These are phyloP conservation scores for Amborella trichopoda DNA, from an alignment of 164 flowering plant species.

Conservation along the genomic window DNA sequence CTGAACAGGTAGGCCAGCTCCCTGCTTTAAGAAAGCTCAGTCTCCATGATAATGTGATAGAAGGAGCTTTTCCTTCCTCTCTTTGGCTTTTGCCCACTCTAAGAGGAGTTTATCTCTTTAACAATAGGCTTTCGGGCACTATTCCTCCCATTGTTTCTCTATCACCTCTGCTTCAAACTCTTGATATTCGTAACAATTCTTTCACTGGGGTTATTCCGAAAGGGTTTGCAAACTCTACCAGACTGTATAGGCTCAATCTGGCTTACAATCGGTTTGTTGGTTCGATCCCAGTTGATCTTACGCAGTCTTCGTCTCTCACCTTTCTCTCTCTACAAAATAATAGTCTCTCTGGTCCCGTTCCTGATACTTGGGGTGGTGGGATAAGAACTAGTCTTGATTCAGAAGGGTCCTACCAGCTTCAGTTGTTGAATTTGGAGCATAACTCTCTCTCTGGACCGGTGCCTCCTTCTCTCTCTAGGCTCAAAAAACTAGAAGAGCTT, in stretches of 20 bases:
- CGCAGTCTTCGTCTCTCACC: constrained; percentile 37
- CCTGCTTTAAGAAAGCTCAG: constrained; percentile 59
- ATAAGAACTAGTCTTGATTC: background rate
- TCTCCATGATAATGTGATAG: constrained; percentile 62
- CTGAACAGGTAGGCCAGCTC: constrained; percentile 60
- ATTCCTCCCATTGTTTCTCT: constrained; percentile 64
- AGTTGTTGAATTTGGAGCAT: constrained; percentile 38
- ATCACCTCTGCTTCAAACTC: constrained; percentile 41
- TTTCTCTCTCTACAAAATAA: constrained; percentile 65
- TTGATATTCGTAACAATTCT: constrained; percentile 68
- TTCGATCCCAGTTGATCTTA: constrained; percentile 38
- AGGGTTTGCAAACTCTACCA: constrained; percentile 44
- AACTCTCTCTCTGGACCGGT: constrained; percentile 42
- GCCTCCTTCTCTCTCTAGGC: constrained; percentile 39
- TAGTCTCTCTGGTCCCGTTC: constrained; percentile 67
- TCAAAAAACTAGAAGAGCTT: constrained; percentile 35
- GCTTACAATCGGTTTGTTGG: constrained; percentile 65
- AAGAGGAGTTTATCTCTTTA: constrained; percentile 70
- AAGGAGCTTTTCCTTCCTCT: constrained; percentile 56
- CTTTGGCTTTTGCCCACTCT: constrained; percentile 61
- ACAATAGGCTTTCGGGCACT: constrained; percentile 72
- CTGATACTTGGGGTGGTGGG: constrained; percentile 40
- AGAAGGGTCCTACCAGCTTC: constrained; percentile 23
- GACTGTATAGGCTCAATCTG: constrained; percentile 56
- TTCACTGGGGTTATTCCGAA: constrained; percentile 62